phyloP scores from a whole-genome alignment of 129 eudicot genomes.

The Apium graveolens region DNA sequence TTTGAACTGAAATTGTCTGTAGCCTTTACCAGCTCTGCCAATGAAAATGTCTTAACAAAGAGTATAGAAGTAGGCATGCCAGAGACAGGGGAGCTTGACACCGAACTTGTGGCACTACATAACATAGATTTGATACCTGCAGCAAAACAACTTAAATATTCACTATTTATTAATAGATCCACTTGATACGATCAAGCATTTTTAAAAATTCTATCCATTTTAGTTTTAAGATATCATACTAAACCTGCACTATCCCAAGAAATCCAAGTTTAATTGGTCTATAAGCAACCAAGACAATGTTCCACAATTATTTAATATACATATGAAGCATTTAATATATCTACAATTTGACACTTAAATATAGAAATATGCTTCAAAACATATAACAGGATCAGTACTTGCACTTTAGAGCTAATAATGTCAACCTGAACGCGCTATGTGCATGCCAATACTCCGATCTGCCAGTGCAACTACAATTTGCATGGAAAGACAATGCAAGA shows the following conservation, averaged over 20 bases:
- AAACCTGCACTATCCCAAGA: neutral
- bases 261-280: neutral
- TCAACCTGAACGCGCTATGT: neutral
- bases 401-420: neutral
- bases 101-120: constrained; percentile 69
- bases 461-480: neutral
- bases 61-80: constrained; percentile 75
- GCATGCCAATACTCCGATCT: neutral
- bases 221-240: neutral
- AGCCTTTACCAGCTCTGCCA: constrained; percentile 75
- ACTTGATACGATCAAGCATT: neutral
- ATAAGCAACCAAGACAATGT: neutral
- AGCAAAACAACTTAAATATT: neutral
- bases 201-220: neutral
- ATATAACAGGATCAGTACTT: neutral
- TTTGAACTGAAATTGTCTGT: constrained; percentile 69
- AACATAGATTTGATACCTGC: constrained; percentile 69
- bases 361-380: neutral
- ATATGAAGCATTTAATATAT: neutral
- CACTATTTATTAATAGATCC: neutral
- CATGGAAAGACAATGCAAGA: neutral
- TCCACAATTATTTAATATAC: neutral
- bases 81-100: constrained; percentile 56
- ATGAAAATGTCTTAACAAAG: constrained; percentile 82
- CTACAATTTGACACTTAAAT: neutral